Evolutionary conservation across 2,329 filamentous ascomycete species (phyloP), one percentile per base, ranked within the genome.

Genomic region (Dryadomyces quercivorus): DNA sequence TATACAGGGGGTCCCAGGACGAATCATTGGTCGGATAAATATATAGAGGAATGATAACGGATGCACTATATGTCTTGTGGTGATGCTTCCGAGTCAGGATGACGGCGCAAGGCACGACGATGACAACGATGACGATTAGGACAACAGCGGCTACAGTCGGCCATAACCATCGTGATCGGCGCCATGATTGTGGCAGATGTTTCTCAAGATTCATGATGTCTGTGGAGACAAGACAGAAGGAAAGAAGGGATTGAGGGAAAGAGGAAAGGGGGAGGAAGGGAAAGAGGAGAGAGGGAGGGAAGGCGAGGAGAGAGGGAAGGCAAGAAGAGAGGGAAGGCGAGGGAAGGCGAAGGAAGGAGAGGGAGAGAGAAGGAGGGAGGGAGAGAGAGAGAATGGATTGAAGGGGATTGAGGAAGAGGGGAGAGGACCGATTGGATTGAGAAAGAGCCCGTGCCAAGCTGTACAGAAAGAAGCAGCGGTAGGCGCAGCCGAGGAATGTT

Each of bases 1-100:
- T 47, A 26, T 54, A 59, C 3, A 57, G 34, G 3, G 53, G 53
- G 15, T 43, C 42, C 55, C 55, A 59, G 1, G 55, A 45, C 15
- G 55, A 34, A 8, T 51, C 42, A 21, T 57, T 55, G 42, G 12
- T 34, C 3, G 57, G 57, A 20, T 58, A 58, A 31, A 58, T 55
- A 55, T 58, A 58, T 16, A 58, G 47, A 9, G 57, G 57, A 36
- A 59, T 26, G 31, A 54, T 42, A 43, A 53, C 50, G 9, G 50
- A 18, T 2, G 53, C 21, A 16, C 31, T 42, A 15, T 10, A 26
- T 1, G n/a, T 16, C 38, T 46, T 51, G 34, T 47, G 43, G 16
- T 49, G 42, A 7, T 52, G 46, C 20, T 34, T 31, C 6, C 21
- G 40, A 2, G 26, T 22, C 3, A 52, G 31, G 16, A 55, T 20